phyloP scores from a whole-genome alignment of 306 rosid genomes.

The Myrica gale region DNA sequence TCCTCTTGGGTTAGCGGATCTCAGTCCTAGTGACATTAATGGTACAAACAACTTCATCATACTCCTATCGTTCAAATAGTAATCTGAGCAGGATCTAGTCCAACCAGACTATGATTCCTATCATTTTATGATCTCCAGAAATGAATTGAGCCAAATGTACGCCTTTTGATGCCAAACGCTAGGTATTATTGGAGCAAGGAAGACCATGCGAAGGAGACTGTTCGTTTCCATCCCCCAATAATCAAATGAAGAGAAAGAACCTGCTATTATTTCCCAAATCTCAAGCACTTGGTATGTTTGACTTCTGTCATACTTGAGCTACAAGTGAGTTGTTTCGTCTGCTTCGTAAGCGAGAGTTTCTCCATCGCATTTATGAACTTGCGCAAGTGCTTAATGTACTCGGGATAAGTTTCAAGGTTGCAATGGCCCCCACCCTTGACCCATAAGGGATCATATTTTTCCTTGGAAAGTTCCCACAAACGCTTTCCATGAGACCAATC shows the following conservation, averaged over 20 bases:
- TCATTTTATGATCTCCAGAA: constrained; percentile 14
- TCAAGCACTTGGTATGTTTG: constrained; percentile 85
- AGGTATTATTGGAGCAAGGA: constrained; percentile 18
- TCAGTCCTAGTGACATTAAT: constrained; percentile 2
- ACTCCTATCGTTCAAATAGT: constrained; percentile 31
- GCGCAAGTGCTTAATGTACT: constrained; percentile 89
- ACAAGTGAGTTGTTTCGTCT: constrained; percentile 50
- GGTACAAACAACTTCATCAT: constrained; percentile 19
- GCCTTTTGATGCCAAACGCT: constrained; percentile 16
- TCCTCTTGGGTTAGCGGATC: constrained; percentile 10
- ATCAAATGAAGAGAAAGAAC: constrained; percentile 12
- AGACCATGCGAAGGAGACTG: constrained; percentile 28
- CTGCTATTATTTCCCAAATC: constrained; percentile 66
- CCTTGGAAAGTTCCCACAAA: constrained; percentile 94
- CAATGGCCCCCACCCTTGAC: constrained; percentile 98
- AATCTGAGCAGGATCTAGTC: constrained; percentile 36
- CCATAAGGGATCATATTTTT: constrained; percentile 94
- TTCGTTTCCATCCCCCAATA: constrained; percentile 26
- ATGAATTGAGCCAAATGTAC: constrained; percentile 17
- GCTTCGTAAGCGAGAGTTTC: constrained; percentile 52
- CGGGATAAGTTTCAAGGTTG: constrained; percentile 93
- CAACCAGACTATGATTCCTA: constrained; percentile 27
- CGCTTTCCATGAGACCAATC: constrained; percentile 96
- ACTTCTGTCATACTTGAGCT: constrained; percentile 69
- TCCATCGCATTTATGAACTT: constrained; percentile 88